Evolutionary conservation across 2,329 filamentous ascomycete species (phyloP).

Genomic region (Aspergillus carbonarius): DNA sequence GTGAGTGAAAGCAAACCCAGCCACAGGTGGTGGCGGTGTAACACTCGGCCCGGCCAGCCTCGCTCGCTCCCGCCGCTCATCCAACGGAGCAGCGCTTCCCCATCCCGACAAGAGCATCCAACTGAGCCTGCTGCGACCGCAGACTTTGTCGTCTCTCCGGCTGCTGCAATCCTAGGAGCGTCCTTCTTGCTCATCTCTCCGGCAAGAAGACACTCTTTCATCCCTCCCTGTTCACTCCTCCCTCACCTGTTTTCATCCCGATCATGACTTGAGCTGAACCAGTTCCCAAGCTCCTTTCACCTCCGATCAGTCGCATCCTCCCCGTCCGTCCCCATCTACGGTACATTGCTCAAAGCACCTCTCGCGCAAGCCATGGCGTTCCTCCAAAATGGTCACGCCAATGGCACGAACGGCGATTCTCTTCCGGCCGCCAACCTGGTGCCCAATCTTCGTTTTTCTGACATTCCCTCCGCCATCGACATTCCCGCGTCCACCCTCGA

Average conservation of each 20-base stretch:
- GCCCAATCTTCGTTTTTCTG: conserved; percentile 54
- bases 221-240: background rate
- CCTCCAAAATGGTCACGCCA: conserved; percentile 51
- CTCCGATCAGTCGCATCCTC: conserved; percentile 20
- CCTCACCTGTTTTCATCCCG: conserved; percentile 6
- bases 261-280: conserved; percentile 33
- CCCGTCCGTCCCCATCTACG: conserved; percentile 1
- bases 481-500: conserved; percentile 63
- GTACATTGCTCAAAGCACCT: background rate
- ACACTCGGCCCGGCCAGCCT: background rate
- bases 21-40: background rate
- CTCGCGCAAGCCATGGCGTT: conserved; percentile 49
- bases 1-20: background rate
- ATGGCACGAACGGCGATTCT: conserved; percentile 52
- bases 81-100: no score
- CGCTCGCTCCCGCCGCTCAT: background rate
- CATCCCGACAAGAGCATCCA: background rate
- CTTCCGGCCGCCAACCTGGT: conserved; percentile 32
- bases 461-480: conserved; percentile 63
- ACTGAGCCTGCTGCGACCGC: background rate
- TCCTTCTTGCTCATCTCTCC: conserved; percentile 8
- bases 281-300: conserved; percentile 9
- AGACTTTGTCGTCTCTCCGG: conserved; percentile 4
- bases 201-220: conserved; percentile 1
- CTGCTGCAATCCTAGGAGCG: conserved; percentile 12